Base-by-base conservation (phyloP, 2,329 filamentous ascomycete genomes). In the Ascosphaera apis region DNA sequence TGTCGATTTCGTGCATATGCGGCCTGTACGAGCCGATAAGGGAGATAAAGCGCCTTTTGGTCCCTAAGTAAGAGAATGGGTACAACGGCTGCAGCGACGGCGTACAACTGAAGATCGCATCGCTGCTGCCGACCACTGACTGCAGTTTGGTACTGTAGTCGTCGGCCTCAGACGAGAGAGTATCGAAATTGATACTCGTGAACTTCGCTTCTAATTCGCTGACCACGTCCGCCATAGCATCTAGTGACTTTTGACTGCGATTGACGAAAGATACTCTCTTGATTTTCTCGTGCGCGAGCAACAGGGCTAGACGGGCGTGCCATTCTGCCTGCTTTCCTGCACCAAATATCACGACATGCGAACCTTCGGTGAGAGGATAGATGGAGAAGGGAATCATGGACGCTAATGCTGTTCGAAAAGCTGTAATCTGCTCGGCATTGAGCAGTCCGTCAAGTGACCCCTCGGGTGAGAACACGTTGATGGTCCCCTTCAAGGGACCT, bases 181-280 rank as follows among this genome's bases (percentile, higher is more conserved):
- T 39, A 15, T 13, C 27, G 16, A 43, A 38, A 15, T 33, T 15
- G 12, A 56, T 46, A 23, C 43, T 42, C 15, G 60, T 53, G 47
- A 60, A 56, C 5, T 47, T 47, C 1, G 40, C 33, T 8, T 50
- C 50, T 15, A 64, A 36, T 8, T 55, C 48, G 1, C 36, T 36
- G 4, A 57, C 39, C 0, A 55, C 43, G 3, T 44, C 44, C 1
- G 37, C 39, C 36, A 50, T 44, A 37, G 56, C 53, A 0, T 54
- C 48, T 61, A 76, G 72, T 15, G 74, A 68, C 48, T 73, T 68
- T 11, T 61, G 60, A 2, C 52, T 48, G 9, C 78, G 72, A 46
- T 83, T 88, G 45, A 92, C 71, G 44, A 92, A 71, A 47, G 82
- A 76, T 36, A 93, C 65, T 33, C 71, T 67, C 42, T 70, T 69